A percentile compares a stretch with the other conserved stretches of the same genome.
Evolutionary conservation across 2,329 filamentous ascomycete species (phyloP).

Genomic region (Diaporthe ampelina): DNA sequence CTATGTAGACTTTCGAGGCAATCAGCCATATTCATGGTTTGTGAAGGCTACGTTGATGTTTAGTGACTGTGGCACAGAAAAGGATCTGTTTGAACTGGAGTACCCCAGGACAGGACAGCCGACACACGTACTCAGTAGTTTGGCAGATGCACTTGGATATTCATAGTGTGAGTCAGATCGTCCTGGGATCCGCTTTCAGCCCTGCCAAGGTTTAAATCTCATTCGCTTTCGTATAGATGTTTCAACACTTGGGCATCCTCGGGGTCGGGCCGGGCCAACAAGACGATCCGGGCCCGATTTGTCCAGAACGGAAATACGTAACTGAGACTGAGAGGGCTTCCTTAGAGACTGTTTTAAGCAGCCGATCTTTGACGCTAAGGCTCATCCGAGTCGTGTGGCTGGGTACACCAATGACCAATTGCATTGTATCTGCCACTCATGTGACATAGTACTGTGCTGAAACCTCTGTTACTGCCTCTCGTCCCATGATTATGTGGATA

Average conservation of each 20-base stretch:
- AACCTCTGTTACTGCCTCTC: too few relatives aligned
- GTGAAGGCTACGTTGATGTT: background rate
- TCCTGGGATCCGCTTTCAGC: constrained; percentile 1
- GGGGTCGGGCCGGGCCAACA: background rate
- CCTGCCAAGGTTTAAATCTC: constrained; percentile 4
- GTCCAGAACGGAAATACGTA: background rate
- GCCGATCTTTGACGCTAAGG: too few relatives aligned
- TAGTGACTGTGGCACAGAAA: background rate
- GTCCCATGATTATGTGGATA: too few relatives aligned
- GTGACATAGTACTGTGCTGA: too few relatives aligned
- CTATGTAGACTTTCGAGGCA: background rate
- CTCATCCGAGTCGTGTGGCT: too few relatives aligned
- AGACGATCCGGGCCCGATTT: background rate
- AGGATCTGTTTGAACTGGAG: too few relatives aligned
- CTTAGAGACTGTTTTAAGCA: too few relatives aligned
- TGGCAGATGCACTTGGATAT: background rate
- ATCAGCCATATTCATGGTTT: background rate
- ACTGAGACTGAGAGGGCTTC: background rate
- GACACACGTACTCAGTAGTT: too few relatives aligned
- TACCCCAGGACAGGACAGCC: too few relatives aligned
- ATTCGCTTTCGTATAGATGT: background rate
- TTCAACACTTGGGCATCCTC: background rate
- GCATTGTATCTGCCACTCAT: too few relatives aligned
- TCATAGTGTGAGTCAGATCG: too few relatives aligned
- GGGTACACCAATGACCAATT: too few relatives aligned